Conservation (phyloP, 116 monocot species). For the Dioscorea cayenensis region DNA sequence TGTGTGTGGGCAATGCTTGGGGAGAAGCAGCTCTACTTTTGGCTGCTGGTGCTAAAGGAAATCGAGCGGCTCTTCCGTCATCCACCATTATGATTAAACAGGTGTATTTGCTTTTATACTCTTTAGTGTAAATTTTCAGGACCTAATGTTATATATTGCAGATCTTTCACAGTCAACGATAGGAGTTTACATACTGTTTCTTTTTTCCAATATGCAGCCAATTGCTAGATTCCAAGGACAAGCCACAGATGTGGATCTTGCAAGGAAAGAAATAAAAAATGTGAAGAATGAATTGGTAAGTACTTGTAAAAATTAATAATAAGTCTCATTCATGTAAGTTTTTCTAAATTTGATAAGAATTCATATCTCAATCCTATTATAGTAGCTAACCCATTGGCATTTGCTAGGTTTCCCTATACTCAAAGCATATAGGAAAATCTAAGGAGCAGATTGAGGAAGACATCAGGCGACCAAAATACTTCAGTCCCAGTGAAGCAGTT, state of each 20-base stretch:
- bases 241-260: constrained; percentile 79
- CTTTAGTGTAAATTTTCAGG: neutral
- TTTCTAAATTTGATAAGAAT: neutral
- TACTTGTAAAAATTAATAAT: neutral
- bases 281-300: constrained; percentile 82
- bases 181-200: neutral
- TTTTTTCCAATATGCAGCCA: constrained; percentile 43
- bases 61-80: constrained; percentile 92
- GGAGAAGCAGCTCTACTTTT: constrained; percentile 93
- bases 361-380: too few relatives aligned
- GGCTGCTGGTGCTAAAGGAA: constrained; percentile 89
- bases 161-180: neutral
- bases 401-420: constrained; percentile 57
- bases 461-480: constrained; percentile 90
- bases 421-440: constrained; percentile 77
- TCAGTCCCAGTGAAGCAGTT: constrained; percentile 89
- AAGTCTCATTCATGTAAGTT: neutral
- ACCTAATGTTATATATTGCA: neutral
- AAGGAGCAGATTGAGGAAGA: constrained; percentile 82
- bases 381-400: neutral
- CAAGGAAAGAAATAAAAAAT: constrained; percentile 86
- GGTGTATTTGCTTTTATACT: constrained; percentile 24
- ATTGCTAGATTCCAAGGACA: constrained; percentile 90
- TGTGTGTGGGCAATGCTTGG: constrained; percentile 98
- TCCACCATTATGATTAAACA: constrained; percentile 95